Percentiles rank a stretch among this genome's conserved stretches.
These are phyloP conservation scores for Psilocybe azurescens DNA, from an alignment of 768 basidiomycete species.

Conservation along the genomic window DNA sequence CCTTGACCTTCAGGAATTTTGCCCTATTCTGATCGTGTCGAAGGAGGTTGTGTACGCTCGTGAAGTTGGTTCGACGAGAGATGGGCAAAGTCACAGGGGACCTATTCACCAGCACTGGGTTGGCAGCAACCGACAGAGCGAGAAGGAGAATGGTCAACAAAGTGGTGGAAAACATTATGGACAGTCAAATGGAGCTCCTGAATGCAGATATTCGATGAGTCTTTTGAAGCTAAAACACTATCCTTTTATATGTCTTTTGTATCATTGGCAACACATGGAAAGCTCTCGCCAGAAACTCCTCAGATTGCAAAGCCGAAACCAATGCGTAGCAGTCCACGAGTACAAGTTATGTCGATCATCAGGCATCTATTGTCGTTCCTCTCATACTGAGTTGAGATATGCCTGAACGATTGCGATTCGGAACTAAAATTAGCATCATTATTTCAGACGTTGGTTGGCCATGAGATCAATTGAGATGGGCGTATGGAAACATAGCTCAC, in stretches of 20 bases:
- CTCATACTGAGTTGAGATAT: constrained; percentile 16
- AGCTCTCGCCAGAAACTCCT: constrained; percentile 13
- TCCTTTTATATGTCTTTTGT: constrained; percentile 21
- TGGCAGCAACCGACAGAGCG: neutral
- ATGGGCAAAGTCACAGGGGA: neutral
- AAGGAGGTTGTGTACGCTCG: neutral
- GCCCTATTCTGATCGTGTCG: neutral
- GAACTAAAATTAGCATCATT: constrained; percentile 11
- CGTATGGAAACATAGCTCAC: constrained; percentile 13
- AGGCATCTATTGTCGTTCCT: constrained; percentile 14
- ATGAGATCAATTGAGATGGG: constrained; percentile 18
- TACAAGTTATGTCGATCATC: constrained; percentile 15
- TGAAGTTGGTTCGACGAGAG: neutral
- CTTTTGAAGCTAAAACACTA: neutral
- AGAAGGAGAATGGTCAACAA: constrained; percentile 35
- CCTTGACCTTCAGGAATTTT: neutral
- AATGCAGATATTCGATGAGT: constrained; percentile 21
- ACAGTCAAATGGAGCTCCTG: constrained; percentile 19
- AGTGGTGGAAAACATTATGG: constrained; percentile 31
- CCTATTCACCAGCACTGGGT: neutral
- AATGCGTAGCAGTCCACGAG: constrained; percentile 16
- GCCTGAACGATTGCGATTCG: constrained; percentile 12
- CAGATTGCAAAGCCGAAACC: constrained; percentile 15
- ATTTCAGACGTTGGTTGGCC: constrained; percentile 11
- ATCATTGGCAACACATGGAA: constrained; percentile 19